Base-by-base conservation (phyloP, 345 rosid genomes). In the Brassica carinata region DNA sequence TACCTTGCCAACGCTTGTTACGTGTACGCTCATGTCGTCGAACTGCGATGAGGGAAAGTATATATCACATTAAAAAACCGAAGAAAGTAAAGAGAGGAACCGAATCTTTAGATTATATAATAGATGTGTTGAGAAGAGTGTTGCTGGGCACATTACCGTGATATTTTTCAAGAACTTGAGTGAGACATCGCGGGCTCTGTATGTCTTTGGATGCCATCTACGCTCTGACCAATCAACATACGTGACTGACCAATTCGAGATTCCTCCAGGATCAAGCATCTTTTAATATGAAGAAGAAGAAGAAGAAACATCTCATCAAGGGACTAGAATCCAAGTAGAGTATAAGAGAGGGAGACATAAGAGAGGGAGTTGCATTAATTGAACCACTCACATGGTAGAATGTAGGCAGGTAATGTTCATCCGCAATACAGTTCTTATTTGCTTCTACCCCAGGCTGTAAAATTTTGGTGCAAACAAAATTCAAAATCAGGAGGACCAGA, bases 221-320 rank as follows among this genome's bases (percentile, higher is more conserved):
- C 94, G 90, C 83, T 96, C 98, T 10, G 98, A 96, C 99, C 99
- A 96, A 85, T 96, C 99, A 65, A 96, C 99, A 69, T 92, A 90
- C 57, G 99, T 96, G 48, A 90, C 96, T 0, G 99, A 89, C 93
- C 98, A 91, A 73, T 91, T 96, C 19, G 98, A 90, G 36, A 96
- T 91, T 19, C 99, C 99, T 69, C 82, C 92, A 66, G 94, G 98
- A 87, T 96, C 98, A 81, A 92, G 85, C 88, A 94, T 85, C 99
- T 96, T 83, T 74, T 0, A 18, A 36, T 48, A n/a, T 30, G 65
- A 67, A 18, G 14, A 40, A 40, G 2, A 33, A 40, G 10, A 77
- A 18, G 55, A 51, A 33, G 17, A 40, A 74, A 65, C 5, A 77
- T 66, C 64, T 71, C 76, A 74, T 48, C 4, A 69, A 69, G 72